Conservation (phyloP, 345 rosid genomes). For the Eucalyptus shirleyi region DNA sequence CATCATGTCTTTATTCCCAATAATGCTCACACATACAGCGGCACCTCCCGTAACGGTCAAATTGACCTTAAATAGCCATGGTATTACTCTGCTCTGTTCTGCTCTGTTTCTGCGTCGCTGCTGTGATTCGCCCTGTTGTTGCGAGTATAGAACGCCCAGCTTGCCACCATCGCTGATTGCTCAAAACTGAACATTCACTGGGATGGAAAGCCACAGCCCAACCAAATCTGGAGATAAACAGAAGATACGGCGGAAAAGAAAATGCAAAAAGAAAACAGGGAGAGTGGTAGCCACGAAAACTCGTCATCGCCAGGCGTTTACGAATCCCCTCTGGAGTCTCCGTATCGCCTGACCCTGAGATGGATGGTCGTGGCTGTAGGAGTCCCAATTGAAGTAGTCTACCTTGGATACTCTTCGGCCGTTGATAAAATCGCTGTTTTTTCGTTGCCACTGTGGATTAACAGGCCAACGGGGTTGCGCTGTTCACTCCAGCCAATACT, state of each 20-base stretch:
- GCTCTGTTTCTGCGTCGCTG: not conserved
- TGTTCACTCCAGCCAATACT: not conserved
- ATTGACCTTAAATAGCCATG: not conserved
- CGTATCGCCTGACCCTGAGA: not conserved
- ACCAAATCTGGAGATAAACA: not conserved
- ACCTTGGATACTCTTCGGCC: too few relatives aligned
- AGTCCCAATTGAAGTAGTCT: not conserved
- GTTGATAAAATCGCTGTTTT: too few relatives aligned
- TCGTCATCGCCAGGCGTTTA: not conserved
- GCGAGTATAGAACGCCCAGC: not conserved
- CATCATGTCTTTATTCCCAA: not conserved
- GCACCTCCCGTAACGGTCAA: not conserved
- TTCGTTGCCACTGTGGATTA: not conserved
- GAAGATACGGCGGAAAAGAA: not conserved
- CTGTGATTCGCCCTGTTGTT: not conserved
- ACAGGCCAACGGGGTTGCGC: not conserved
- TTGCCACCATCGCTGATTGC: not conserved
- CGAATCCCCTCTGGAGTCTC: not conserved
- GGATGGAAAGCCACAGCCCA: too few relatives aligned
- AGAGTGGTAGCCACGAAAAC: not conserved
- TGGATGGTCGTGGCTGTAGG: not conserved
- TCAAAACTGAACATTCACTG: too few relatives aligned
- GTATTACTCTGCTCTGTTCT: not conserved
- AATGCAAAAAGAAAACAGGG: not conserved
- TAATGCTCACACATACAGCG: not conserved